phyloP scores from a whole-genome alignment of 2,329 filamentous ascomycete species.

The Sporothrix pallida region DNA sequence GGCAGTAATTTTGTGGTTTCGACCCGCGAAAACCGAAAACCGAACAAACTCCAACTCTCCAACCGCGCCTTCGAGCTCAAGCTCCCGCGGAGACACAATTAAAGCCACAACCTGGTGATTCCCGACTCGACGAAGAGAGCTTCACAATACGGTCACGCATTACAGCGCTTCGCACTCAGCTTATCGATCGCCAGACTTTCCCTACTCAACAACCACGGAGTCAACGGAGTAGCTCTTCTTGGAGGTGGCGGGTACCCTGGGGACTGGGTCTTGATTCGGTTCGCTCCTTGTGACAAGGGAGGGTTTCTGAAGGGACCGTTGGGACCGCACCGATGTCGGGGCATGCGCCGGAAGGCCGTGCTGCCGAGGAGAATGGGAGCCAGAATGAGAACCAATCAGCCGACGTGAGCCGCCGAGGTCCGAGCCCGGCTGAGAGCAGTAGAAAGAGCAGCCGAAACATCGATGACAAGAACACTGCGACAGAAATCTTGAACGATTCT shows the following conservation, averaged over 20 bases:
- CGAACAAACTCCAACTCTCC: neutral
- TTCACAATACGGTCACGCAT: neutral
- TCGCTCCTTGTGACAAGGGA: neutral
- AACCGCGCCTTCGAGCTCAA: neutral
- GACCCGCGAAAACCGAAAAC: constrained; percentile 3
- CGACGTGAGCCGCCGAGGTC: constrained; percentile 2
- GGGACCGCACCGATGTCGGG: constrained; percentile 28
- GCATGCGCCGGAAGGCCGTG: constrained; percentile 31
- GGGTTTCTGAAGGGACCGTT: neutral
- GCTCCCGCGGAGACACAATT: neutral
- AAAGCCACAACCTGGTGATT: constrained; percentile 5
- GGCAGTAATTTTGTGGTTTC: constrained; percentile 16
- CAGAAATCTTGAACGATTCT: neutral
- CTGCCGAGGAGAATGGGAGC: constrained; percentile 23
- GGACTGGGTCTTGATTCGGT: neutral
- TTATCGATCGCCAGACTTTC: neutral
- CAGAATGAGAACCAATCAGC: neutral
- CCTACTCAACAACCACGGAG: neutral
- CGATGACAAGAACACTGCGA: neutral
- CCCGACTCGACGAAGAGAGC: constrained; percentile 1
- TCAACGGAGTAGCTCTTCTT: constrained; percentile 8
- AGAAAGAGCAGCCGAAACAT: neutral
- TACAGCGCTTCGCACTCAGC: too few relatives aligned
- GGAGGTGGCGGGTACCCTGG: constrained; percentile 15
- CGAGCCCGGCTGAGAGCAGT: too few relatives aligned